These are phyloP conservation scores for Fusarium sp. DNA, from an alignment of 2,329 filamentous ascomycete species.

Conservation along the genomic window DNA sequence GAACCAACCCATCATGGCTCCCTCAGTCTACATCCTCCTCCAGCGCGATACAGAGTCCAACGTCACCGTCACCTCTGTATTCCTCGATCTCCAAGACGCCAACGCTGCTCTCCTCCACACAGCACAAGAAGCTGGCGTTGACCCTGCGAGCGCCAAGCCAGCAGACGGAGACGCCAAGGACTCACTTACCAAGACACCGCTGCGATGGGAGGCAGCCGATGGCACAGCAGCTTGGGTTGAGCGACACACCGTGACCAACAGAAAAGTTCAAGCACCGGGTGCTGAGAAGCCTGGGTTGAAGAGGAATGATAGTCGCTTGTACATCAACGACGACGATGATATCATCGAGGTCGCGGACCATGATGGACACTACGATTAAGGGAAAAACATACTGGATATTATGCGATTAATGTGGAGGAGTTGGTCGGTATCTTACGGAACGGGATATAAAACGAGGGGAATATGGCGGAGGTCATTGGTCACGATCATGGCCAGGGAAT, in stretches of 20 bases:
- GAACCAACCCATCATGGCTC: conserved; percentile 34
- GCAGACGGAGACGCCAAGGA: conserved; percentile 17
- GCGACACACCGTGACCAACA: conserved; percentile 43
- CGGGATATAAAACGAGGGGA: background rate
- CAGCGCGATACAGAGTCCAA: conserved; percentile 42
- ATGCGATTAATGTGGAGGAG: conserved; percentile 25
- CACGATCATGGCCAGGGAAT: background rate
- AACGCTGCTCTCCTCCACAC: conserved; percentile 47
- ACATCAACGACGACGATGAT: conserved; percentile 43
- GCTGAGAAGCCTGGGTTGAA: conserved; percentile 19
- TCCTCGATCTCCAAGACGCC: conserved; percentile 48
- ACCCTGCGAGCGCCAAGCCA: conserved; percentile 26
- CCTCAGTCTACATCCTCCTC: conserved; percentile 48
- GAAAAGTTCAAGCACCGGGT: conserved; percentile 17
- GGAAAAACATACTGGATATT: background rate
- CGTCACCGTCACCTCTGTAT: conserved; percentile 46
- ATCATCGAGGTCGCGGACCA: conserved; percentile 39
- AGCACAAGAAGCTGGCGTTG: conserved; percentile 42
- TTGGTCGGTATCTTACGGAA: background rate
- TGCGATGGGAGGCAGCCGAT: conserved; percentile 49
- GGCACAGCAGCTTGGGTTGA: conserved; percentile 52
- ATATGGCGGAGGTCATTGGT: background rate
- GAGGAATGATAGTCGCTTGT: conserved; percentile 41
- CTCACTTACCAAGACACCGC: conserved; percentile 39
- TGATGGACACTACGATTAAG: conserved; percentile 40